phyloP scores from a whole-genome alignment of 192 early-diverging fungal species.

The Podila epicladia region DNA sequence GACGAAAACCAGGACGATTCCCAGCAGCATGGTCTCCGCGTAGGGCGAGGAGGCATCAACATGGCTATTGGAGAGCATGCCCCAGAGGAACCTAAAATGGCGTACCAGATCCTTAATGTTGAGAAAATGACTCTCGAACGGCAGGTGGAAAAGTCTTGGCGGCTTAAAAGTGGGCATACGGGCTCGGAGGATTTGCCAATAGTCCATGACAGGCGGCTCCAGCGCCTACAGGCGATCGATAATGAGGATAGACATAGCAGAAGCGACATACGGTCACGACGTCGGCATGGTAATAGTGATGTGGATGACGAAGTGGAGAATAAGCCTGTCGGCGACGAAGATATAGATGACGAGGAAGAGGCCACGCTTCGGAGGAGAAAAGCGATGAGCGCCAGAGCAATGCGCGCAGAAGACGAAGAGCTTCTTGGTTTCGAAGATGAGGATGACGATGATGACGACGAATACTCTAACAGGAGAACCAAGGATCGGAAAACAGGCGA shows the following conservation, averaged over 20 bases:
- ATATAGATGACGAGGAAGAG: slow-evolving; percentile 65
- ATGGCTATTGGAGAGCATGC: slow-evolving; percentile 25
- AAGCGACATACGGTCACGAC: slow-evolving; percentile 36
- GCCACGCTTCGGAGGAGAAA: slow-evolving; percentile 38
- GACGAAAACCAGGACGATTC: slow-evolving; percentile 57
- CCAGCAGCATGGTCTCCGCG: neutral
- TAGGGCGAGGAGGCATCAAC: slow-evolving; percentile 22
- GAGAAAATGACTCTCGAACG: slow-evolving; percentile 51
- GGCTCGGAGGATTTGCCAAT: neutral
- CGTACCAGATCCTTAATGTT: slow-evolving; percentile 57
- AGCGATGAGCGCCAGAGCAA: slow-evolving; percentile 27
- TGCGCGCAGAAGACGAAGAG: slow-evolving; percentile 54
- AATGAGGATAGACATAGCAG: slow-evolving; percentile 22
- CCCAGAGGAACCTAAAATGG: slow-evolving; percentile 48
- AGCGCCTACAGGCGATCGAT: slow-evolving; percentile 56
- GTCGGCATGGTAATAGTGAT: slow-evolving; percentile 18
- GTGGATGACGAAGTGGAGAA: slow-evolving; percentile 17
- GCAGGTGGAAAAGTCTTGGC: slow-evolving; percentile 2
- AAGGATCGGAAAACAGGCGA: slow-evolving; percentile 47
- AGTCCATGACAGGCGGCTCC: slow-evolving; percentile 52
- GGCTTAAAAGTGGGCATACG: neutral
- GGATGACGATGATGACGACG: slow-evolving; percentile 56
- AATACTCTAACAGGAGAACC: slow-evolving; percentile 28
- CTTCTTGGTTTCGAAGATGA: slow-evolving; percentile 52
- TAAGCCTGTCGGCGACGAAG: slow-evolving; percentile 27